Evolutionary conservation across 202 grass and related monocot genomes (phyloP).

Genomic region (Musa balbisiana): DNA sequence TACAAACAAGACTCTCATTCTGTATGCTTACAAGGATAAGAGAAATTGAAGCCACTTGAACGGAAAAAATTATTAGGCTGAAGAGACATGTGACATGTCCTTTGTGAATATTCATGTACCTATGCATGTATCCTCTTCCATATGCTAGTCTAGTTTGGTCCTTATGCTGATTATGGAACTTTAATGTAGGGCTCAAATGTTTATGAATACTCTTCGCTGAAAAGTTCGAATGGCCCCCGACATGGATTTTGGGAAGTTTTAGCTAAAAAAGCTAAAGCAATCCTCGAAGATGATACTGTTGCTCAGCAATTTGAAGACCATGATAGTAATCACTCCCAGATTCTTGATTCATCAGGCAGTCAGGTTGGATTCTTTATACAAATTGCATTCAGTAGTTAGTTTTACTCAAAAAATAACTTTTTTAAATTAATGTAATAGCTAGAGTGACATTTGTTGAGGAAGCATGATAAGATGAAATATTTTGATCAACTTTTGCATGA

Average conservation of each 20-base stretch:
- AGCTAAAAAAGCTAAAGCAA: constrained; percentile 65
- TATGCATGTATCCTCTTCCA: background rate
- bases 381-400: too few relatives aligned
- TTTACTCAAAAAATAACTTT: too few relatives aligned
- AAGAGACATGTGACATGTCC: too few relatives aligned
- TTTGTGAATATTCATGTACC: background rate
- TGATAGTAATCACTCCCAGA: constrained; percentile 19
- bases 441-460: too few relatives aligned
- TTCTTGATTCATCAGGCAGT: constrained; percentile 17
- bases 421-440: too few relatives aligned
- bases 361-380: constrained; percentile 31
- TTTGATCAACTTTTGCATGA: background rate
- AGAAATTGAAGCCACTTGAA: too few relatives aligned
- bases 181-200: constrained; percentile 42
- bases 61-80: too few relatives aligned
- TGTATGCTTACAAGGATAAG: background rate
- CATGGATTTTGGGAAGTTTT: constrained; percentile 69
- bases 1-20: too few relatives aligned
- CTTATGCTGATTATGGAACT: background rate
- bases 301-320: constrained; percentile 39
- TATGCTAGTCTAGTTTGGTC: background rate
- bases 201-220: constrained; percentile 42
- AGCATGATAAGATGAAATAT: too few relatives aligned
- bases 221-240: constrained; percentile 23
- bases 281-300: constrained; percentile 61